phyloP scores from a whole-genome alignment of 768 basidiomycete genomes.

The Trametes villosa region DNA sequence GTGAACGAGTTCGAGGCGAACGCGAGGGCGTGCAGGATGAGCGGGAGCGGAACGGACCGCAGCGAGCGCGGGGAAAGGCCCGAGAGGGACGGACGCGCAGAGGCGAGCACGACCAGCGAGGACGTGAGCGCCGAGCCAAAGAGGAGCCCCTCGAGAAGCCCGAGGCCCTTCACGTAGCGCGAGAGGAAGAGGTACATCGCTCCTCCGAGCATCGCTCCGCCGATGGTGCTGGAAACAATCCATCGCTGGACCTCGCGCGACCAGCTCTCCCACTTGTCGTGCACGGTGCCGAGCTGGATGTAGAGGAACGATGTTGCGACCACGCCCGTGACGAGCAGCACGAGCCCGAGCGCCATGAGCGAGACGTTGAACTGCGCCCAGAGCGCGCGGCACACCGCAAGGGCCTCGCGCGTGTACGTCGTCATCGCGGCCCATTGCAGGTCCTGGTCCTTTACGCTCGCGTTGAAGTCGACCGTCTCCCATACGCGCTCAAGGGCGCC shows the following conservation, averaged over 20 bases:
- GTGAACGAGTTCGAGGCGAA: slow-evolving; percentile 96
- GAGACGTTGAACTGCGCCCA: slow-evolving; percentile 94
- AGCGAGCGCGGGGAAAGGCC: slow-evolving; percentile 9
- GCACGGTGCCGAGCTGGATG: slow-evolving; percentile 45
- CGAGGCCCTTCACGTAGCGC: slow-evolving; percentile 42
- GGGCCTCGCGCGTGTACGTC: slow-evolving; percentile 62
- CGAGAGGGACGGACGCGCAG: slow-evolving; percentile 42
- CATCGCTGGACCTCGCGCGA: slow-evolving; percentile 26
- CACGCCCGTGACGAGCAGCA: slow-evolving; percentile 59
- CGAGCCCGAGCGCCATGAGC: slow-evolving; percentile 76
- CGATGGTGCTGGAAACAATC: slow-evolving; percentile 21
- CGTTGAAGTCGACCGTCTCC: slow-evolving; percentile 30
- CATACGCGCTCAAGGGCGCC: slow-evolving; percentile 50
- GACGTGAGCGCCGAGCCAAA: slow-evolving; percentile 55
- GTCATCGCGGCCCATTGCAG: slow-evolving; percentile 33
- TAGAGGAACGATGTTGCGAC: slow-evolving; percentile 62
- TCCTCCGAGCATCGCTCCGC: slow-evolving; percentile 38
- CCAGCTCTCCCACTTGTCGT: slow-evolving; percentile 49
- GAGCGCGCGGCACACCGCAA: slow-evolving; percentile 75
- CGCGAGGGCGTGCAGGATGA: slow-evolving; percentile 69
- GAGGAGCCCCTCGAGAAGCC: slow-evolving; percentile 48
- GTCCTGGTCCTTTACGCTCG: slow-evolving; percentile 3
- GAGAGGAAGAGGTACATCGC: slow-evolving; percentile 38
- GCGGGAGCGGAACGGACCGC: slow-evolving; percentile 46
- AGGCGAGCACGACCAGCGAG: slow-evolving; percentile 48